Base-by-base conservation (phyloP, 2,329 filamentous ascomycete species). In the Blastomyces emzantsi region DNA sequence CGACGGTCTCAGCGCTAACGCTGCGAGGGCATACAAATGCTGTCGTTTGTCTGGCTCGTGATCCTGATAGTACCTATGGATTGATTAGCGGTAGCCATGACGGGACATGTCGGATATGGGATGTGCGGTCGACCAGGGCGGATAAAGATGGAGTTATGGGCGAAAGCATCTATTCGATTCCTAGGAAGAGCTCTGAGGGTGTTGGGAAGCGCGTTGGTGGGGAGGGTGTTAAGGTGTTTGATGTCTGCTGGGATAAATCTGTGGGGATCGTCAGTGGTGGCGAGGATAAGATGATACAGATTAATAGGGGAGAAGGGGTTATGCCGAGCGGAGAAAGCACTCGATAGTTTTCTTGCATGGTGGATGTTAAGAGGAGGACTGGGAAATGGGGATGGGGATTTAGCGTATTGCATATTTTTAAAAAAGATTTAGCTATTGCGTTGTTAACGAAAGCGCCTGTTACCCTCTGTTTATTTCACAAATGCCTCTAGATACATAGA, bases 211-310 rank as follows among this genome's bases (percentile, higher is more conserved):
- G 82, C 19, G 81, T 87, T 51, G 87, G 86, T 8, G 92, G 92
- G 1, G 90, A 94, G 65, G 92, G 92, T 30, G 85, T 88, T 66
- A 97, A 97, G 83, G 91, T 99, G 59, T 90, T 97, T 75, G 85
- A 86, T 43, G 90, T 97, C 5, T 84, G 82, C 64, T 99, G 94
- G 94, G 90, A 97, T 75, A 81, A 82, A 73, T 84, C 86, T 7
- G 86, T 95, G 72, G 95, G 94, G 1, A 93, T 99, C 73, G 89
- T 97, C 55, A 95, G 90, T 71, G 92, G 82, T 54, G 92, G 93
- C 19, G 92, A 97, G 82, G 94, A 99, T 73, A 96, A 94, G 80
- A 87, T 85, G 79, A 87, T 99, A 70, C 94, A 99, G 80, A 86
- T 99, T 65, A 97, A 99, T 76, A 83, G 84, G 68, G 87, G 86